These are phyloP conservation scores for Cydonia oblonga DNA, from an alignment of 331 rosid species.

Conservation along the genomic window DNA sequence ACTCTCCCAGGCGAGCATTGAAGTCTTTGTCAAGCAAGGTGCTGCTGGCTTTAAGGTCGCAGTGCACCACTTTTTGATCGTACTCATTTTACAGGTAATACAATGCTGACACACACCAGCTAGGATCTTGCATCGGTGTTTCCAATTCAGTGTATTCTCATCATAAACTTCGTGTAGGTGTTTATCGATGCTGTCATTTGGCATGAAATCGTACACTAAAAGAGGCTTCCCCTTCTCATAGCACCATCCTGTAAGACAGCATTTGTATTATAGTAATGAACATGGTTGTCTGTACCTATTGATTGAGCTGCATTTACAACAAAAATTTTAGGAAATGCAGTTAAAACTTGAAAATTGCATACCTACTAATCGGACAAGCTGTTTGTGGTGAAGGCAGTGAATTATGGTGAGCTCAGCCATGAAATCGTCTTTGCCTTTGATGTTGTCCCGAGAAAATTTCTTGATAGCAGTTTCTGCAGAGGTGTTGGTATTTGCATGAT, in stretches of 20 bases:
- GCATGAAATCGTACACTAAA: conserved; percentile 41
- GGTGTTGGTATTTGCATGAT: not conserved
- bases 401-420: conserved; percentile 50
- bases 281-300: not conserved
- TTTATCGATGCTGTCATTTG: conserved; percentile 37
- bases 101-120: conserved; percentile 35
- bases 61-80: conserved; percentile 41
- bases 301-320: not conserved
- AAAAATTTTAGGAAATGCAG: not conserved
- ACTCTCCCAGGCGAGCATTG: conserved; percentile 44
- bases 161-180: conserved; percentile 19
- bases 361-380: conserved; percentile 43
- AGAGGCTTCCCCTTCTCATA: conserved; percentile 42
- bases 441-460: conserved; percentile 32
- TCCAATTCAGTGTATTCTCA: conserved; percentile 26
- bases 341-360: not conserved
- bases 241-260: conserved; percentile 36
- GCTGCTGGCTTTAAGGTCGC: conserved; percentile 41
- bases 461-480: conserved; percentile 30
- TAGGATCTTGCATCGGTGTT: conserved; percentile 25
- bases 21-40: conserved; percentile 29
- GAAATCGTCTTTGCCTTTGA: conserved; percentile 37
- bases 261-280: not conserved
- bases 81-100: conserved; percentile 41
- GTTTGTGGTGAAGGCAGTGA: conserved; percentile 47